Evolutionary conservation across 1,284 basidiomycete genomes (phyloP).

Genomic region (Cryptococcus depauperatus): DNA sequence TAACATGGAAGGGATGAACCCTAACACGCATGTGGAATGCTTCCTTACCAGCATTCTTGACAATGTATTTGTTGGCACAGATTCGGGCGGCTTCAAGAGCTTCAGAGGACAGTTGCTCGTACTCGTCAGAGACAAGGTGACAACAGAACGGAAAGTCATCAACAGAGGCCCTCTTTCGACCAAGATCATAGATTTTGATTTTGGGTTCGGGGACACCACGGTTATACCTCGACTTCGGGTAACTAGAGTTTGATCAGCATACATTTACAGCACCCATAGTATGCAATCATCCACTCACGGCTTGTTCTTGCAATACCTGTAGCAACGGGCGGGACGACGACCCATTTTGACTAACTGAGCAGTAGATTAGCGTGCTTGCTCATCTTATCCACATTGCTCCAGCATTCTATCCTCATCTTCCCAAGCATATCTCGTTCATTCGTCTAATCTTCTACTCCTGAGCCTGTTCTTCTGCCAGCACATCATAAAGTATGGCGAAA

Average conservation of each 20-base stretch:
- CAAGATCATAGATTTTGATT: constrained; percentile 91
- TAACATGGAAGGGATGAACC: constrained; percentile 96
- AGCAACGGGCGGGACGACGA: constrained; percentile 91
- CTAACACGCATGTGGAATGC: constrained; percentile 97
- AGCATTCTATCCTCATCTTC: no score
- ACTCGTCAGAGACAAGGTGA: constrained; percentile 96
- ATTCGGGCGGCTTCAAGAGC: constrained; percentile 98
- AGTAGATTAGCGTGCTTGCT: no score
- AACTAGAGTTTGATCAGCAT: constrained; percentile 26
- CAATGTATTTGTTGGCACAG: constrained; percentile 99
- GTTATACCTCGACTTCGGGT: constrained; percentile 84
- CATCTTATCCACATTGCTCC: no score
- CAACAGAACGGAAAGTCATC: constrained; percentile 97
- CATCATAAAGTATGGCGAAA: no score
- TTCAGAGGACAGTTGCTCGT: constrained; percentile 93
- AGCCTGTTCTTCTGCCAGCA: no score
- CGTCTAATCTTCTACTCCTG: no score
- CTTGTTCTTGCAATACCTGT: constrained; percentile 99
- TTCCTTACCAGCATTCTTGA: constrained; percentile 96
- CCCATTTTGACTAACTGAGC: constrained; percentile 57
- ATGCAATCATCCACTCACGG: constrained; percentile 48
- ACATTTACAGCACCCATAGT: no score
- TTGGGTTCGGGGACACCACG: constrained; percentile 96
- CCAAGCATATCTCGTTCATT: no score
- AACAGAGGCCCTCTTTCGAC: constrained; percentile 87